Evolutionary conservation across 176 grass and related monocot species (phyloP).

Genomic region (Calamus simplicifolius): DNA sequence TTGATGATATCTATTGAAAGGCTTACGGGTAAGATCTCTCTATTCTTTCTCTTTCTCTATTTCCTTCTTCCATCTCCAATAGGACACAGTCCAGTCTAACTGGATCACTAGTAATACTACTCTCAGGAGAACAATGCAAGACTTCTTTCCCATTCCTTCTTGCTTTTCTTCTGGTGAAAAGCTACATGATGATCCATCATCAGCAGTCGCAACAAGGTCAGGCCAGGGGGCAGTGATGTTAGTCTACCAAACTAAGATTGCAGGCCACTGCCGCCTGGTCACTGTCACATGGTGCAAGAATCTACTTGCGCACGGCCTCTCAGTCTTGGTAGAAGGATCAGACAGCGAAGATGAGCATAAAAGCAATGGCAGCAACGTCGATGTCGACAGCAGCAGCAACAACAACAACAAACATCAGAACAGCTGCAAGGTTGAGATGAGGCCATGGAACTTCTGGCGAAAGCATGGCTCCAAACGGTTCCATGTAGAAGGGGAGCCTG

Average conservation of each 20-base stretch:
- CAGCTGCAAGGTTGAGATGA: slow-evolving; percentile 80
- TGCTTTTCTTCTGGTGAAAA: slow-evolving; percentile 69
- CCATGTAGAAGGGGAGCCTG: slow-evolving; percentile 37
- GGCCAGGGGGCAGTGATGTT: slow-evolving; percentile 42
- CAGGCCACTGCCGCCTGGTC: slow-evolving; percentile 43
- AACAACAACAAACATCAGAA: slow-evolving; percentile 7
- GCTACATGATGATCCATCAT: slow-evolving; percentile 25
- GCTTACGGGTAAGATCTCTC: no score
- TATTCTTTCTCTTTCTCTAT: no score
- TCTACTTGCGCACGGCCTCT: slow-evolving; percentile 66
- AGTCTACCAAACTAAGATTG: slow-evolving; percentile 53
- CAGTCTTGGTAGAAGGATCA: slow-evolving; percentile 61
- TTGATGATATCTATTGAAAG: no score
- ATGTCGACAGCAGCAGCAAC: not conserved
- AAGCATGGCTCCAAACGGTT: slow-evolving; percentile 72
- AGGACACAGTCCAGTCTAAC: no score
- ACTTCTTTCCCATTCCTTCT: slow-evolving; percentile 60
- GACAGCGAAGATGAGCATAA: slow-evolving; percentile 35
- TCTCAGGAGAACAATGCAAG: slow-evolving; percentile 45
- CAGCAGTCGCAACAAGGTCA: slow-evolving; percentile 1
- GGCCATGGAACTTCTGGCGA: slow-evolving; percentile 87
- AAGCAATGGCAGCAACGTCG: slow-evolving; percentile 25
- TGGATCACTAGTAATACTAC: no score
- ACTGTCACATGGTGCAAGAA: slow-evolving; percentile 86
- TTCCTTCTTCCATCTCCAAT: no score